These are phyloP conservation scores for Ophiocordyceps unilateralis DNA, from an alignment of 2,329 filamentous ascomycete genomes.

Conservation along the genomic window DNA sequence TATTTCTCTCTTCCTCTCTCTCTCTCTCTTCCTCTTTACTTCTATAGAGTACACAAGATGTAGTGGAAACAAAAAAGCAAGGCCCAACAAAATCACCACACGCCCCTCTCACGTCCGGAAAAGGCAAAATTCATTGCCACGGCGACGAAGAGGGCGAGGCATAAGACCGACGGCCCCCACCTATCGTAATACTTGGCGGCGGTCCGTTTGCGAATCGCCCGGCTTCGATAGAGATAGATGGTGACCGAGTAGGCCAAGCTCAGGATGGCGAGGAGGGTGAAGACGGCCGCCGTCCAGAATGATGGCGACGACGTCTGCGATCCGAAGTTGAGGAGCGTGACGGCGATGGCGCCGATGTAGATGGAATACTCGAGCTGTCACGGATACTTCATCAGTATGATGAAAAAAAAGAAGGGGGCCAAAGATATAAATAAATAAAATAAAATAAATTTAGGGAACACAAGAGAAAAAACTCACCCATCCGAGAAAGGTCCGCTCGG, in stretches of 20 bases:
- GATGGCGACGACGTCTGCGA: constrained; percentile 36
- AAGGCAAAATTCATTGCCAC: constrained; percentile 68
- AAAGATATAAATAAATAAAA: no score
- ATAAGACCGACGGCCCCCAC: constrained; percentile 67
- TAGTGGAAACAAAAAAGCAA: no score
- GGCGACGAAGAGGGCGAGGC: constrained; percentile 53
- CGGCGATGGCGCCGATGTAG: constrained; percentile 76
- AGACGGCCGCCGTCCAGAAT: constrained; percentile 55
- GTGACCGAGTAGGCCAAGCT: constrained; percentile 69
- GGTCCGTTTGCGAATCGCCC: constrained; percentile 64
- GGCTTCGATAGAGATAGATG: constrained; percentile 77
- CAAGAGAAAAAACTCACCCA: constrained; percentile 43
- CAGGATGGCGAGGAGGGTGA: constrained; percentile 64
- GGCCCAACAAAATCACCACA: no score
- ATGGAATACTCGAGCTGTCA: constrained; percentile 81
- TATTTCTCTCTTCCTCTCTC: neutral
- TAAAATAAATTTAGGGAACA: no score
- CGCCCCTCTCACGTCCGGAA: constrained; percentile 43
- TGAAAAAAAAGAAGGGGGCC: neutral
- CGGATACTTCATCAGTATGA: neutral
- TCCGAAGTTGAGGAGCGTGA: constrained; percentile 70
- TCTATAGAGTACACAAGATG: no score
- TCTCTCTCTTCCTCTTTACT: neutral
- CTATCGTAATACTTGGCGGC: constrained; percentile 88
- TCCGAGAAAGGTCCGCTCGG: constrained; percentile 85